Percentiles rank a stretch among this genome's conserved stretches.
phyloP scores from a whole-genome alignment of 768 basidiomycete genomes.

The Ramaria sp. region DNA sequence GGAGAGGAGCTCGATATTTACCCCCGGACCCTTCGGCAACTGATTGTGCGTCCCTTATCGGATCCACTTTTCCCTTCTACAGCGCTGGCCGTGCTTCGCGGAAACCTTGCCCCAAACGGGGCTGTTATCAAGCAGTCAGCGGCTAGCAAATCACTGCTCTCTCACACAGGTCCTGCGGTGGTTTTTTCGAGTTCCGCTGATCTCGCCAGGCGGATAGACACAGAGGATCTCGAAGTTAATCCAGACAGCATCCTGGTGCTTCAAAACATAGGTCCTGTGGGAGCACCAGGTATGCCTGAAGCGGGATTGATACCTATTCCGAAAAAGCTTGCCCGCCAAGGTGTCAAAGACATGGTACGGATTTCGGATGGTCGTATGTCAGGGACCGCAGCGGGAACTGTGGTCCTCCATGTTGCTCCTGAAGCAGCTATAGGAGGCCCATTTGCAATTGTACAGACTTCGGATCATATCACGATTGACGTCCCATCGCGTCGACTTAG shows the following conservation, averaged over 20 bases:
- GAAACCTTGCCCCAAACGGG: slow-evolving; percentile 13
- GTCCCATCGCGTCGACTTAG: slow-evolving; percentile 20
- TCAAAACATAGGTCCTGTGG: slow-evolving; percentile 17
- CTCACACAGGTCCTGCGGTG: slow-evolving; percentile 14
- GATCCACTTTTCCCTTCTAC: slow-evolving; percentile 10
- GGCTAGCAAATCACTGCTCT: slow-evolving; percentile 3
- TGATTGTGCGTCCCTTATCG: slow-evolving; percentile 10
- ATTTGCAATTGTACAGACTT: slow-evolving; percentile 15
- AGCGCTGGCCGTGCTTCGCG: slow-evolving; percentile 10
- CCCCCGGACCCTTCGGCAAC: background rate
- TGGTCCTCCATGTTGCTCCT: slow-evolving; percentile 19
- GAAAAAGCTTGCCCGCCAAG: slow-evolving; percentile 14
- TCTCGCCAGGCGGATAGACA: slow-evolving; percentile 14
- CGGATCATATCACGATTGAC: slow-evolving; percentile 23
- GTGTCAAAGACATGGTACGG: slow-evolving; percentile 18
- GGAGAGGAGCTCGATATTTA: slow-evolving; percentile 10
- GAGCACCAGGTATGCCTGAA: slow-evolving; percentile 20
- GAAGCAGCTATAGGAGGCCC: slow-evolving; percentile 17
- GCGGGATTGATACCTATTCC: slow-evolving; percentile 20
- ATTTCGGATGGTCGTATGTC: slow-evolving; percentile 18
- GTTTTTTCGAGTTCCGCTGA: slow-evolving; percentile 16
- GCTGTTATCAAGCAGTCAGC: slow-evolving; percentile 12
- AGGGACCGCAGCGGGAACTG: slow-evolving; percentile 18
- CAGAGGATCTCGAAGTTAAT: slow-evolving; percentile 12
- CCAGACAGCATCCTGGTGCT: slow-evolving; percentile 14